Percentiles rank a stretch among this genome's conserved stretches.
These are phyloP conservation scores for Stemphylium lycopersici DNA, from an alignment of 2,329 filamentous ascomycete genomes.

Conservation along the genomic window DNA sequence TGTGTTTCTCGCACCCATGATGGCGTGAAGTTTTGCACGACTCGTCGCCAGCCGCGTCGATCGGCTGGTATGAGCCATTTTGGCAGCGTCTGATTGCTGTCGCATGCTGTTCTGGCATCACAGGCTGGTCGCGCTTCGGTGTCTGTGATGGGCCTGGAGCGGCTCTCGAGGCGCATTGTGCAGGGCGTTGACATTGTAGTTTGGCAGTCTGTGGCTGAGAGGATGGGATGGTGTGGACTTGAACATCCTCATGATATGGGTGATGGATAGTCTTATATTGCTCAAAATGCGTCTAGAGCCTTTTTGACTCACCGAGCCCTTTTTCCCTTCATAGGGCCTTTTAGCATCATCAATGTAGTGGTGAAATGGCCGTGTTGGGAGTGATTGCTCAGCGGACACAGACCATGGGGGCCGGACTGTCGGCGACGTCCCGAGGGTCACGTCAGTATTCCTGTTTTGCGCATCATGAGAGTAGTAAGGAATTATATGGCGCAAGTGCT, in stretches of 20 bases:
- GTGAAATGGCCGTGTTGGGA: not conserved
- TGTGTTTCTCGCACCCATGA: slow-evolving; percentile 33
- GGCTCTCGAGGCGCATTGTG: not conserved
- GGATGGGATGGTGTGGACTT: not conserved
- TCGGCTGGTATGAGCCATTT: slow-evolving; percentile 35
- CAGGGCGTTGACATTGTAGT: not conserved
- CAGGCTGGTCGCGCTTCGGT: not conserved
- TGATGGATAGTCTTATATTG: not conserved
- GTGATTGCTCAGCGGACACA: not conserved
- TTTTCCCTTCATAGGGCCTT: not conserved
- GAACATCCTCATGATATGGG: not conserved
- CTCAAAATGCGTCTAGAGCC: not conserved
- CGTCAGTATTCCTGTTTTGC: not conserved
- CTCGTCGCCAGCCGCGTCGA: slow-evolving; percentile 36
- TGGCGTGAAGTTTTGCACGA: slow-evolving; percentile 45
- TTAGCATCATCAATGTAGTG: not conserved
- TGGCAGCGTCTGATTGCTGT: slow-evolving; percentile 16
- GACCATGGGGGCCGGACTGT: slow-evolving; percentile 1
- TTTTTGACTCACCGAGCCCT: not conserved
- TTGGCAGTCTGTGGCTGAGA: not conserved
- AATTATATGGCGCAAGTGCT: too few species aligned
- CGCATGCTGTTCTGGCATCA: not conserved
- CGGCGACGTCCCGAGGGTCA: slow-evolving; percentile 5
- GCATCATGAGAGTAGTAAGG: too few species aligned
- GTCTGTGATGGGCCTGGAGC: not conserved